phyloP scores from a whole-genome alignment of 371 early-diverging fungal species.

The Mucor velutinosus region DNA sequence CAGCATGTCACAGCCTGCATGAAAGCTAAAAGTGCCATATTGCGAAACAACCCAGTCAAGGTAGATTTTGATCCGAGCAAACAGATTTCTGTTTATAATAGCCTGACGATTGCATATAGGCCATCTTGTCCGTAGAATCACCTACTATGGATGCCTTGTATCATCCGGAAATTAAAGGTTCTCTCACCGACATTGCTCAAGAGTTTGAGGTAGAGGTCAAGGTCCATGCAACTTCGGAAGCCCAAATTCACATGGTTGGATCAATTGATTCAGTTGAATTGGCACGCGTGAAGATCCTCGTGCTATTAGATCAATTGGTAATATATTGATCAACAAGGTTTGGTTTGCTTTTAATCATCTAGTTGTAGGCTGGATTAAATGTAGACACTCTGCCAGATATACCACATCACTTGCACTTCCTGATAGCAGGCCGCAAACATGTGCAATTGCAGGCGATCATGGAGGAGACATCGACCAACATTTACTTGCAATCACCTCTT shows the following conservation, averaged over 20 bases:
- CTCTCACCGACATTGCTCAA: constrained; percentile 11
- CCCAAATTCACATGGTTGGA: constrained; percentile 30
- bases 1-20: background rate
- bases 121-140: constrained; percentile 12
- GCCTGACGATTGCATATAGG: background rate
- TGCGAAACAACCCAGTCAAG: constrained; percentile 9
- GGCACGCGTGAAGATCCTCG: constrained; percentile 33
- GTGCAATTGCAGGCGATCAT: constrained; percentile 60
- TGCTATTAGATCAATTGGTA: constrained; percentile 46
- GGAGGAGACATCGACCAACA: constrained; percentile 69
- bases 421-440: constrained; percentile 71
- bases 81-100: background rate
- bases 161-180: constrained; percentile 20
- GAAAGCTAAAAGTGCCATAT: constrained; percentile 2
- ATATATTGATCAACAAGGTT: constrained; percentile 17
- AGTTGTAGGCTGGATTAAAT: constrained; percentile 12
- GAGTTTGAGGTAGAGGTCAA: constrained; percentile 3
- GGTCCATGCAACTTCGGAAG: constrained; percentile 5
- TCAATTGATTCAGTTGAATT: constrained; percentile 28
- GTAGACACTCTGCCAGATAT: constrained; percentile 21
- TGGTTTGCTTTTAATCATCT: background rate
- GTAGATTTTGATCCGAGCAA: constrained; percentile 9
- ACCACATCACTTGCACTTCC: constrained; percentile 55
- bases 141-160: constrained; percentile 12
- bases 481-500: constrained; percentile 74